phyloP scores from a whole-genome alignment of 169 alveolate species.

The Eimeria maxima region DNA sequence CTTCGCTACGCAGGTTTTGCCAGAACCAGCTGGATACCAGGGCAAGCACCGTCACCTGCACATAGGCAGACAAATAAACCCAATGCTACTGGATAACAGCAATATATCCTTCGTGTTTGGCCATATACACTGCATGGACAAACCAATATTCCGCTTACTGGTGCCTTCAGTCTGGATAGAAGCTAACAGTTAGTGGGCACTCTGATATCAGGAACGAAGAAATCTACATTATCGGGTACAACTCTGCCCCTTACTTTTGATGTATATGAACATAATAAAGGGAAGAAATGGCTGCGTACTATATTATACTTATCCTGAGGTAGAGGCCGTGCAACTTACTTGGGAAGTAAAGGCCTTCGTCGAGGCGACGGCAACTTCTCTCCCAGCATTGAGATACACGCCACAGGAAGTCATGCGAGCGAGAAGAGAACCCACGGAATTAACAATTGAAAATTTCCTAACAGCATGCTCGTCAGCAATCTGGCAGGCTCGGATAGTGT shows the following conservation, averaged over 20 bases:
- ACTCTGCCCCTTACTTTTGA: background rate
- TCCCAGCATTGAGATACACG: slow-evolving; percentile 95
- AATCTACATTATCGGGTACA: background rate
- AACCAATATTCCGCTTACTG: background rate
- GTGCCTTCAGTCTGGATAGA: background rate
- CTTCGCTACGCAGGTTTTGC: slow-evolving; percentile 78
- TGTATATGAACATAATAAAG: background rate
- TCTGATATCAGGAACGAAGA: background rate
- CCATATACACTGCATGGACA: background rate
- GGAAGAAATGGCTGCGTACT: background rate
- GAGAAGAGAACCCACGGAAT: slow-evolving; percentile 94
- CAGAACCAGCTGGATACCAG: slow-evolving; percentile 94
- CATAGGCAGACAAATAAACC: background rate
- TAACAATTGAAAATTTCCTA: slow-evolving; percentile 93
- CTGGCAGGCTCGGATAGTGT: slow-evolving; percentile 90
- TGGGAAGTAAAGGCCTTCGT: slow-evolving; percentile 98
- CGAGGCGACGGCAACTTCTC: slow-evolving; percentile 99
- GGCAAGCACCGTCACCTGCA: slow-evolving; percentile 90
- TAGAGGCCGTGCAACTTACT: slow-evolving; percentile 84
- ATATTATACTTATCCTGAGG: background rate
- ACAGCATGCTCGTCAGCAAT: slow-evolving; percentile 91
- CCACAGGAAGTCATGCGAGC: slow-evolving; percentile 96
- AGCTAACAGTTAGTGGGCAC: background rate
- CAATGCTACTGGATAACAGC: background rate
- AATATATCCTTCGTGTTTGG: background rate